phyloP scores from a whole-genome alignment of 305 asterid species.

The Fraxinus baroniana region DNA sequence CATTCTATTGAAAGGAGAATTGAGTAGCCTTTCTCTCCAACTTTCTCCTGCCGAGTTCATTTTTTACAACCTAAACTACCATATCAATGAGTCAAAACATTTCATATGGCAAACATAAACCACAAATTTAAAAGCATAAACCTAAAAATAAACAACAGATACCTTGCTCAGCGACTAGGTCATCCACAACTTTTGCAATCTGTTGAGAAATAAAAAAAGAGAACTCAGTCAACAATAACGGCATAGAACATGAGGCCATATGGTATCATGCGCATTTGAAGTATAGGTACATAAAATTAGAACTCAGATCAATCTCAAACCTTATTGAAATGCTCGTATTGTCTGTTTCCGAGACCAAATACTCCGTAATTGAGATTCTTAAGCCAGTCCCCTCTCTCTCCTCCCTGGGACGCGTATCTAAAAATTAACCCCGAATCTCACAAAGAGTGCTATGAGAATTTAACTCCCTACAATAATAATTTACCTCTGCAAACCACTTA shows the following conservation, averaged over 20 bases:
- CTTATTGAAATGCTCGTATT: conserved; percentile 98
- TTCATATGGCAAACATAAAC: background rate
- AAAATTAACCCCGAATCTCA: conserved; percentile 24
- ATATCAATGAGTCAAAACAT: background rate
- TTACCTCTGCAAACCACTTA: conserved; percentile 90
- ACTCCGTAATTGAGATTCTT: conserved; percentile 79
- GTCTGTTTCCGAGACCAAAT: conserved; percentile 96
- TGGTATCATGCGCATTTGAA: background rate
- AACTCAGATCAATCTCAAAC: conserved; percentile 28
- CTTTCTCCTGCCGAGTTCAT: background rate
- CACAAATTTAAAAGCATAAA: background rate
- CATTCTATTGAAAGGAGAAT: background rate
- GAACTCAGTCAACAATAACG: background rate
- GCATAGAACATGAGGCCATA: background rate
- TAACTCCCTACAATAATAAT: background rate
- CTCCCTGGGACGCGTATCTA: conserved; percentile 47
- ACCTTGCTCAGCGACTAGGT: conserved; percentile 71
- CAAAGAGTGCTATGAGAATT: background rate
- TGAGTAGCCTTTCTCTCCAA: background rate
- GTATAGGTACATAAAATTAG: background rate
- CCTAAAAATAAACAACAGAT: conserved; percentile 20
- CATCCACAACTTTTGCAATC: conserved; percentile 88
- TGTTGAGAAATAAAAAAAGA: conserved; percentile 31
- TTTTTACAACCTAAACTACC: background rate
- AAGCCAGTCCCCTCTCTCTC: conserved; percentile 71